Evolutionary conservation across 805 yeast genomes (phyloP), one percentile per base, ranked within the genome.

Genomic region (Suhomyces prunicola): DNA sequence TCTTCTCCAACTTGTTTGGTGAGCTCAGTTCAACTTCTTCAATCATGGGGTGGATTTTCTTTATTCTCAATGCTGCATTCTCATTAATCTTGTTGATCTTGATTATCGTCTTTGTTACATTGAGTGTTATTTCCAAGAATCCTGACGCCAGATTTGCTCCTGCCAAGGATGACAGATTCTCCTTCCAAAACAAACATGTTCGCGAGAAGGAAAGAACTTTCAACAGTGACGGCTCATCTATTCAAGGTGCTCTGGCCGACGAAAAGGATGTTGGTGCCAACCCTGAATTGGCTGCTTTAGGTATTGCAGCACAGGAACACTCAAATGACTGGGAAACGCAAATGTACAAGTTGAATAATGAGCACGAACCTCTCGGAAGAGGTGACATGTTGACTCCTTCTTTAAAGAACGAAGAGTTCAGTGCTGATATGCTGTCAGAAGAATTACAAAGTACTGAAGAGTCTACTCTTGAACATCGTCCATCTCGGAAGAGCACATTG

Each of bases 1-100:
- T 92, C 76, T 92, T 90, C 66, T 88, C 96, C 3, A 86, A 87
- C 63, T 73, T 92, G 57, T 90, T 88, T 71, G 85, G 86, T 48
- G 97, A 91, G 72, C 85, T 90, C 7, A 85, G 84, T 19, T 80
- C 82, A 7, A 97, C 89, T 10, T 76, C 85, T 12, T 86, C 96
- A 1, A 82, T 92, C 52, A 89, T 92, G 96, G 97, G 96, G 0
- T 87, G 96, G 84, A 78, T 92, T 1, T 92, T 89, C 72, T 92
- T 92, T 68, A 79, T 92, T 52, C 69, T 92, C 67, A 92, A 92
- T 68, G 97, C 97, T 6, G 96, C 93, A 4, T 91, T 88, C 65
- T 84, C 96, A 7, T 77, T 89, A 58, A 77, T 90, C 50, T 74
- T 92, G 60, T 78, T 92, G 67, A 59, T 91, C 35, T 70, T 86